Evolutionary conservation across 192 early-diverging fungal genomes (phyloP).

Genomic region (Jimgerdemannia flammicorona): DNA sequence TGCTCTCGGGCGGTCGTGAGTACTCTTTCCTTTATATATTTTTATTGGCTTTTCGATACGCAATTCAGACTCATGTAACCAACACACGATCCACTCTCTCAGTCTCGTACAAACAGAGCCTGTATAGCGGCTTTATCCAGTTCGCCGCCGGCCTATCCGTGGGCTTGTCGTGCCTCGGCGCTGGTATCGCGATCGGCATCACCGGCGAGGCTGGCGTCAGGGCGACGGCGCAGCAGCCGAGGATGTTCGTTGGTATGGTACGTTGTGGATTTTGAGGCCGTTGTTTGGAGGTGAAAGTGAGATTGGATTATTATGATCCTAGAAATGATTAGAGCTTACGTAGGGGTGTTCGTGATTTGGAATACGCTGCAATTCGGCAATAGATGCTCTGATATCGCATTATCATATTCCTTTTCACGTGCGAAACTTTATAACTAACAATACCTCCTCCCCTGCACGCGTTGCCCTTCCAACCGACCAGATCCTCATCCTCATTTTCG

Average conservation of each 20-base stretch:
- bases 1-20: constrained; percentile 78
- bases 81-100: background rate
- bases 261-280: constrained; percentile 6
- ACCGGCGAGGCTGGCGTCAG: constrained; percentile 96
- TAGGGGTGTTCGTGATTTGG: too few species aligned
- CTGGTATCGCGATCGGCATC: constrained; percentile 95
- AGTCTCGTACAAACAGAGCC: constrained; percentile 22
- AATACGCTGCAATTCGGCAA: too few species aligned
- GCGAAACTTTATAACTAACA: too few species aligned
- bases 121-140: constrained; percentile 82
- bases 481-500: constrained; percentile 96
- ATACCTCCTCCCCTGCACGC: too few species aligned
- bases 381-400: too few species aligned
- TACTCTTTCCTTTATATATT: constrained; percentile 18
- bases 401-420: too few species aligned
- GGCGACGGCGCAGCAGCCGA: constrained; percentile 85
- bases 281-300: background rate
- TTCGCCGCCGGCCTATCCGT: constrained; percentile 91
- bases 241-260: constrained; percentile 89
- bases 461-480: background rate
- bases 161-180: constrained; percentile 88
- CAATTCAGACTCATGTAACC: constrained; percentile 35
- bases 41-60: constrained; percentile 1
- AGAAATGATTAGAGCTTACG: too few species aligned
- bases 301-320: too few species aligned